phyloP scores from a whole-genome alignment of 78 protist species.

The Ministeria vibrans region DNA sequence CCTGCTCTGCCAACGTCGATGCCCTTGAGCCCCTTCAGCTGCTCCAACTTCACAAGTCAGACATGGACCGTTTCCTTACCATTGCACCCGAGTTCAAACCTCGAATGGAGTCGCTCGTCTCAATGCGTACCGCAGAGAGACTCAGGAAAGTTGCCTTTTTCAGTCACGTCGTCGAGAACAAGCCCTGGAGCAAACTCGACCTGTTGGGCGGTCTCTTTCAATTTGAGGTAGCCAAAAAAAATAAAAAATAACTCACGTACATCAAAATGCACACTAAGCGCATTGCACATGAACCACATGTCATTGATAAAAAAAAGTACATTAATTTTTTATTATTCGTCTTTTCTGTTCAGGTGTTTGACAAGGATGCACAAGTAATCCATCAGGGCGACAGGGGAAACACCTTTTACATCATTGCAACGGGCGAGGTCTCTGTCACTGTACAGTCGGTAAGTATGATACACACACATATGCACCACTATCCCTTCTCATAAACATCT shows the following conservation, averaged over 20 bases:
- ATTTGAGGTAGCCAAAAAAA: too few species aligned
- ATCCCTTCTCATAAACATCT: too few species aligned
- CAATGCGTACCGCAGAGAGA: neutral
- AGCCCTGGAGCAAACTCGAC: constrained; percentile 2
- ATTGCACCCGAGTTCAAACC: neutral
- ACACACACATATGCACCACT: too few species aligned
- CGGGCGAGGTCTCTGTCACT: neutral
- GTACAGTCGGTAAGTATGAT: too few species aligned
- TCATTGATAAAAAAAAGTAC: too few species aligned
- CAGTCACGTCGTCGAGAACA: neutral
- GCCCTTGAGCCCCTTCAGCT: neutral
- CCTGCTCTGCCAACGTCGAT: neutral
- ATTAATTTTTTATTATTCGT: too few species aligned
- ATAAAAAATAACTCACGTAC: too few species aligned
- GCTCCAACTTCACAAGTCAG: neutral
- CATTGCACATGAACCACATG: too few species aligned
- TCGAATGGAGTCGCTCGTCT: neutral
- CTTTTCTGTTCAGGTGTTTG: too few species aligned
- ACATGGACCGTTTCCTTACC: neutral
- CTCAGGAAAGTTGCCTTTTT: neutral
- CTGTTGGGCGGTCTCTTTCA: neutral
- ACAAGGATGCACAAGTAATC: neutral
- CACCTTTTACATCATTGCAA: neutral
- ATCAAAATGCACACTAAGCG: too few species aligned
- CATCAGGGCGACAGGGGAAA: neutral